These are phyloP conservation scores for Erysiphe pulchra DNA, from an alignment of 2,329 filamentous ascomycete species.

Conservation along the genomic window DNA sequence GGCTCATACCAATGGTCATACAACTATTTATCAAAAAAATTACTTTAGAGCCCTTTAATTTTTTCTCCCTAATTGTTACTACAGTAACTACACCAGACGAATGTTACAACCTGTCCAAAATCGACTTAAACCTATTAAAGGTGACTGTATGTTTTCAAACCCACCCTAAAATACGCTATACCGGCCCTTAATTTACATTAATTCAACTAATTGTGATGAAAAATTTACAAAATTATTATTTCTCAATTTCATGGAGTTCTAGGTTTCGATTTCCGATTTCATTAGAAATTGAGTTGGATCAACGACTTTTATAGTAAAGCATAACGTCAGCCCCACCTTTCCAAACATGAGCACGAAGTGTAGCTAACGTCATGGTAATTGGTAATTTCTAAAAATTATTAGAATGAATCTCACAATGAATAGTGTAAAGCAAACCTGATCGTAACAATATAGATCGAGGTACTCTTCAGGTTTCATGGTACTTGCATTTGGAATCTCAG, in stretches of 20 bases:
- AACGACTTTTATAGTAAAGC: constrained; percentile 46
- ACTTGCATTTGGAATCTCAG: constrained; percentile 29
- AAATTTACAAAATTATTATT: too few relatives aligned
- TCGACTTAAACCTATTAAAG: too few relatives aligned
- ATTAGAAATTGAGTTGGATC: too few relatives aligned
- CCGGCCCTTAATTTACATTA: too few relatives aligned
- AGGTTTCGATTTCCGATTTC: too few relatives aligned
- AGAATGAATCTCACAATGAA: constrained; percentile 1
- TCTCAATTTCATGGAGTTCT: too few relatives aligned
- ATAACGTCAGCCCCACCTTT: constrained; percentile 83
- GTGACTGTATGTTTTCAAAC: too few relatives aligned
- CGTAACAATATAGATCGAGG: constrained; percentile 82
- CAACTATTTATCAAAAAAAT: constrained; percentile 30
- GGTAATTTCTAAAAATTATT: constrained; percentile 23
- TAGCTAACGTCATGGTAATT: constrained; percentile 76
- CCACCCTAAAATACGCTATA: too few relatives aligned
- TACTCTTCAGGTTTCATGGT: constrained; percentile 68
- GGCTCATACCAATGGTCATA: constrained; percentile 79
- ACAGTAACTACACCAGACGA: not conserved
- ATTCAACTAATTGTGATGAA: too few relatives aligned
- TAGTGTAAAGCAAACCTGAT: constrained; percentile 37
- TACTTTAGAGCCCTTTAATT: not conserved
- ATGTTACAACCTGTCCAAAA: not conserved
- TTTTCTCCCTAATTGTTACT: too few relatives aligned
- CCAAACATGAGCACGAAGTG: constrained; percentile 78